Percentiles rank a stretch among this genome's conserved stretches.
Conservation (phyloP, 768 basidiomycete species). For the Floccularia luteovirens region DNA sequence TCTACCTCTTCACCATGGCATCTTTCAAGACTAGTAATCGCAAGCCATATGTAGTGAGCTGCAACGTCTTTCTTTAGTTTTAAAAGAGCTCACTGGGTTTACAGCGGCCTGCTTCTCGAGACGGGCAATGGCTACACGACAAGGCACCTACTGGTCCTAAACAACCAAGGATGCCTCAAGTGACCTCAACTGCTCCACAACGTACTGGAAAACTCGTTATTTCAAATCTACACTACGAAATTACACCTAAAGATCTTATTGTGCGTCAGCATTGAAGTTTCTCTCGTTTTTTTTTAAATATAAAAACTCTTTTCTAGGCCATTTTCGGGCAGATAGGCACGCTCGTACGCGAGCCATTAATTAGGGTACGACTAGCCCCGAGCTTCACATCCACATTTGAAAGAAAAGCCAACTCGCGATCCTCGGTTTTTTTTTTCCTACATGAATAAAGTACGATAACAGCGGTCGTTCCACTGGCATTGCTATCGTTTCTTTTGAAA, state of each 20-base stretch:
- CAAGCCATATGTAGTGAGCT: conserved; percentile 36
- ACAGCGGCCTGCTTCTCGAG: conserved; percentile 48
- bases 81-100: conserved; percentile 1
- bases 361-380: conserved; percentile 85
- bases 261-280: conserved; percentile 36
- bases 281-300: conserved; percentile 1
- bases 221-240: conserved; percentile 87
- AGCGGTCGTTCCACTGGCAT: conserved; percentile 88
- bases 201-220: conserved; percentile 55
- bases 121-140: conserved; percentile 73
- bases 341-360: conserved; percentile 85
- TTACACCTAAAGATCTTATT: conserved; percentile 81
- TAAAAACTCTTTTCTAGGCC: conserved; percentile 34
- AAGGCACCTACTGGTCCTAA: conserved; percentile 44
- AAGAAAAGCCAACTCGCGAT: conserved; percentile 37
- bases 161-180: conserved; percentile 8
- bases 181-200: conserved; percentile 18
- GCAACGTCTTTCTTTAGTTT: not conserved
- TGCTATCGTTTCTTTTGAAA: conserved; percentile 77
- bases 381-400: conserved; percentile 46
- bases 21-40: conserved; percentile 20
- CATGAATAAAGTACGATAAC: conserved; percentile 77
- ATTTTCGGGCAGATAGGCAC: conserved; percentile 92
- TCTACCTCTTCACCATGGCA: conserved; percentile 9
- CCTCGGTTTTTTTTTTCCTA: conserved; percentile 30